These are phyloP conservation scores for Colletotrichum higginsianum DNA, from an alignment of 2,329 filamentous ascomycete species.

Conservation along the genomic window DNA sequence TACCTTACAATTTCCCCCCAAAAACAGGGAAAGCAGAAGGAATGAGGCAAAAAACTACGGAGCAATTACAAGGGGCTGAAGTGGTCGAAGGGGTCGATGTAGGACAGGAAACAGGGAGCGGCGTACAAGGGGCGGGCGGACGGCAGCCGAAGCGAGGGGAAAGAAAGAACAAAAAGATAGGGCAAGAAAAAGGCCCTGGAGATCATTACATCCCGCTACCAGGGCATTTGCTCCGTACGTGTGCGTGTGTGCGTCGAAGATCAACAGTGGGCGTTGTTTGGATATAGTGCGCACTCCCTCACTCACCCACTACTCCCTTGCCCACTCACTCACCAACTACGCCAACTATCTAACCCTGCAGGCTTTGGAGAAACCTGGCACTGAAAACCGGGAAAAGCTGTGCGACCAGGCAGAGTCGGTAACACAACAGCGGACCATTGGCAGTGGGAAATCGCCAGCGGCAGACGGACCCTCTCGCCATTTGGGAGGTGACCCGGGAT, in stretches of 20 bases:
- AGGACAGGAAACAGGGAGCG: neutral
- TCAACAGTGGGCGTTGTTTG: constrained; percentile 8
- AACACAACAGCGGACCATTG: constrained; percentile 14
- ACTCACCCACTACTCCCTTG: too few species aligned
- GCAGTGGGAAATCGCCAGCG: constrained; percentile 19
- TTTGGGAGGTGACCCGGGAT: neutral
- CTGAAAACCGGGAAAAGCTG: constrained; percentile 9
- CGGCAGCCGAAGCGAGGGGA: constrained; percentile 11
- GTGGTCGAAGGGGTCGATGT: too few species aligned
- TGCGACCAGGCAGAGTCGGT: neutral
- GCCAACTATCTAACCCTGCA: neutral
- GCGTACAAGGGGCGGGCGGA: constrained; percentile 11
- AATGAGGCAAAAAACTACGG: constrained; percentile 3
- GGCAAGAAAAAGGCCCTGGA: constrained; percentile 30
- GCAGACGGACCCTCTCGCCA: neutral
- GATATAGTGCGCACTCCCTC: too few species aligned
- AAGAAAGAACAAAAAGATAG: neutral
- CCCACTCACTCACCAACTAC: too few species aligned
- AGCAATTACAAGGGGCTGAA: constrained; percentile 2
- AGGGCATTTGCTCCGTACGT: constrained; percentile 1
- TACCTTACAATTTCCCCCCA: too few species aligned
- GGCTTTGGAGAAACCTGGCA: neutral
- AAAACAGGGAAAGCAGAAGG: constrained; percentile 26
- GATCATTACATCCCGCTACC: constrained; percentile 15
- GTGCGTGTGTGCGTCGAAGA: constrained; percentile 14